Percentiles rank a stretch among this genome's conserved stretches.
phyloP scores from a whole-genome alignment of 169 alveolate species.

The Perkinsus olseni region DNA sequence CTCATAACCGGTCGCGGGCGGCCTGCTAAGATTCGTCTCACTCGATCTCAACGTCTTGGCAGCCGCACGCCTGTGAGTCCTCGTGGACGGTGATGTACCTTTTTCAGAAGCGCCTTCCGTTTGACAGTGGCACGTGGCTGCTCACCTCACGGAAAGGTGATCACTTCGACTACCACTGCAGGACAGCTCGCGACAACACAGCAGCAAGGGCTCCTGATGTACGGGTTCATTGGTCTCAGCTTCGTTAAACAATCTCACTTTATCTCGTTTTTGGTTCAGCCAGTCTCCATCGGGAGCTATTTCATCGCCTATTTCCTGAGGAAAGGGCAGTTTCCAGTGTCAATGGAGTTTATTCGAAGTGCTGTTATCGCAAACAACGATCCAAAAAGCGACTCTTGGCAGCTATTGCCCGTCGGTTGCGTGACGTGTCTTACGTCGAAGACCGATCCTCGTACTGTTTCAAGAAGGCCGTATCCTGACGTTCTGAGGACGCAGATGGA shows the following conservation, averaged over 20 bases:
- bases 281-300: neutral
- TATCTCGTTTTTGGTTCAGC: neutral
- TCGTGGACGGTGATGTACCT: neutral
- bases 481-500: neutral
- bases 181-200: neutral
- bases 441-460: neutral
- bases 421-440: neutral
- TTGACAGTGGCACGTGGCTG: neutral
- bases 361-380: too few species aligned
- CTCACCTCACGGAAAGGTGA: neutral
- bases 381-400: too few species aligned
- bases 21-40: neutral
- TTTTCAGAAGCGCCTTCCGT: neutral
- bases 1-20: too few species aligned
- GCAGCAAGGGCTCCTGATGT: neutral
- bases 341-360: neutral
- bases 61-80: neutral
- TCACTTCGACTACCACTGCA: neutral
- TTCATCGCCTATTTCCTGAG: neutral
- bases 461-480: neutral
- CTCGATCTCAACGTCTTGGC: neutral
- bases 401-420: too few species aligned
- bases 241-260: too few species aligned
- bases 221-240: too few species aligned
- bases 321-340: neutral